phyloP scores from a whole-genome alignment of 129 eudicot species.

The Cynara cardunculus region DNA sequence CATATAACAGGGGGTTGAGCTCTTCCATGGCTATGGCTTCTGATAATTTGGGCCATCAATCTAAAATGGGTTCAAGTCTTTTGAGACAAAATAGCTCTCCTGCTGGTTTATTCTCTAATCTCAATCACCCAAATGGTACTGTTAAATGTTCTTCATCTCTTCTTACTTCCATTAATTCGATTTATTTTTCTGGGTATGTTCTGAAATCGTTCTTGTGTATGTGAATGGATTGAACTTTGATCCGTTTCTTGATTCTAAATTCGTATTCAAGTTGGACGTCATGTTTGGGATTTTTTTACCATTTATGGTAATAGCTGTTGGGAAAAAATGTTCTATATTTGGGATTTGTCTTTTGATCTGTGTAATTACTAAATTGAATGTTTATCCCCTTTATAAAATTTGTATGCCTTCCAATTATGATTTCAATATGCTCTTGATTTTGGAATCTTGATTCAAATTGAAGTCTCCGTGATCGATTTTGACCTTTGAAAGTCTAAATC shows the following conservation, averaged over 20 bases:
- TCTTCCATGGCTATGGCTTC: conserved; percentile 38
- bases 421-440: conserved; percentile 4
- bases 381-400: conserved; percentile 1
- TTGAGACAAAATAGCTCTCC: conserved; percentile 87
- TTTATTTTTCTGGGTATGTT: conserved; percentile 7
- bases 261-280: too few species aligned
- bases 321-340: conserved; percentile 16
- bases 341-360: conserved; percentile 20
- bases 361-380: not conserved
- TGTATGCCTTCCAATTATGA: not conserved
- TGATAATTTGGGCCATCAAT: conserved; percentile 22
- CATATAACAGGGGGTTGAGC: conserved; percentile 21
- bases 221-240: not conserved
- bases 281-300: conserved; percentile 21
- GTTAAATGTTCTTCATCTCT: conserved; percentile 10
- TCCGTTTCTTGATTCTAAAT: not conserved
- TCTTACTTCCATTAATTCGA: not conserved
- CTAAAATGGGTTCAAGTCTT: conserved; percentile 48
- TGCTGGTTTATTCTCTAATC: conserved; percentile 68
- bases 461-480: conserved; percentile 2
- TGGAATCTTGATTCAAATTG: not conserved
- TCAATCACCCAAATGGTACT: conserved; percentile 59
- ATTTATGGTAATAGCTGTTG: conserved; percentile 39
- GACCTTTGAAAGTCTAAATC: conserved; percentile 7
- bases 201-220: not conserved